Conservation (phyloP, 148 eudicot species). For the Rhododendron mucronatum region DNA sequence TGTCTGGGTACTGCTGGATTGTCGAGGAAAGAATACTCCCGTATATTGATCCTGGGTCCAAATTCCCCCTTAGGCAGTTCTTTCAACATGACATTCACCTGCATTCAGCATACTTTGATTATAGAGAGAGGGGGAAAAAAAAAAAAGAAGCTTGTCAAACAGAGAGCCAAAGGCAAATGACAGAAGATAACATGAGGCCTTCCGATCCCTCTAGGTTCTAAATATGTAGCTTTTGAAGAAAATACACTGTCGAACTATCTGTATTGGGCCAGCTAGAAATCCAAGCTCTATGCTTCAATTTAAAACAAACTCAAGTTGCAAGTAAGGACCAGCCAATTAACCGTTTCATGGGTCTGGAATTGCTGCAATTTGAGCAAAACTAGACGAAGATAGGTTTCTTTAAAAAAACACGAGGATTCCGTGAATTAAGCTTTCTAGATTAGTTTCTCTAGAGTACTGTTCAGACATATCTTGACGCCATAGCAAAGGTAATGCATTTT, state of each 20-base stretch:
- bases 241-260: not conserved
- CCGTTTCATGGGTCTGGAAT: not conserved
- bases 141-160: not conserved
- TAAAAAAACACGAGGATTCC: not conserved
- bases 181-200: not conserved
- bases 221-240: not conserved
- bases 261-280: not conserved
- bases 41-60: conserved; percentile 68
- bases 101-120: conserved; percentile 14
- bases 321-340: not conserved
- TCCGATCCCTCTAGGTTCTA: not conserved
- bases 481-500: not conserved
- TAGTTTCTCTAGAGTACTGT: not conserved
- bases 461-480: not conserved
- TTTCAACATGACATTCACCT: conserved; percentile 77
- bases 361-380: not conserved
- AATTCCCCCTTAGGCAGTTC: conserved; percentile 60
- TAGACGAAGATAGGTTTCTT: not conserved
- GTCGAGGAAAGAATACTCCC: conserved; percentile 84
- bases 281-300: not conserved
- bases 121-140: not conserved
- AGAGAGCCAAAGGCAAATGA: not conserved
- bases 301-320: not conserved
- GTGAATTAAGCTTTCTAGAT: not conserved
- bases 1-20: conserved; percentile 72